Evolutionary conservation across 495 filamentous ascomycete genomes (phyloP), one percentile per base, ranked within the genome.

Genomic region (Penicillium crystallinum): DNA sequence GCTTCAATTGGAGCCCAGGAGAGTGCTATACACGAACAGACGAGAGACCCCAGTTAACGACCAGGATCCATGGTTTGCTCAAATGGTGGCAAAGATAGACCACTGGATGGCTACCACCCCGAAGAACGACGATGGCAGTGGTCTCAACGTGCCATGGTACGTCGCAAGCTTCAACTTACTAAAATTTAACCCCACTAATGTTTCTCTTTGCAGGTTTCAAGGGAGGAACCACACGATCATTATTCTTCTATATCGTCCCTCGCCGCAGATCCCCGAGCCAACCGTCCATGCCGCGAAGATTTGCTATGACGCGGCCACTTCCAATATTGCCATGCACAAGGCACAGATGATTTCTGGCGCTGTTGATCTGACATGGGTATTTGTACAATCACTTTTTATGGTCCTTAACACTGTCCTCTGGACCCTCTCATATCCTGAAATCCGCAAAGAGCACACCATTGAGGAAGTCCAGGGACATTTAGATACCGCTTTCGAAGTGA

Each of bases 311-410:
- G 86, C 87, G 15, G 84, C 84, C 50, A 72, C 82, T 15, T 88
- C 82, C 65, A 90, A 95, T 63, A 85, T 97, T 54, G 73, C 81
- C 49, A 82, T 90, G 68, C 84, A 89, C 33, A 81, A 78, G 58
- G 79, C 86, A 43, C 90, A 95, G 64, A 87, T 93, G 61, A 76
- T 81, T 53, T 83, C 79, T 8, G 77, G 77, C 7, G 82, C 81
- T 19, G 84, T 92, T 18, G 92, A 96, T 61, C 72, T 96, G 48
- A 95, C 90, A 3, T 97, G 91, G 90, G 84, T 95, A 33, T 96
- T 95, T 62, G 81, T 92, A 7, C 80, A 95, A 52, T 80, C 86
- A 33, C 76, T 96, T 18, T 96, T 95, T 69, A 89, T 90, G 80
- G 82, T 85, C 14, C 75, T 96, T 35, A 92, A 93, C 59, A 90